These are phyloP conservation scores for Phyllachora maydis DNA, from an alignment of 2,329 filamentous ascomycete genomes.

Conservation along the genomic window DNA sequence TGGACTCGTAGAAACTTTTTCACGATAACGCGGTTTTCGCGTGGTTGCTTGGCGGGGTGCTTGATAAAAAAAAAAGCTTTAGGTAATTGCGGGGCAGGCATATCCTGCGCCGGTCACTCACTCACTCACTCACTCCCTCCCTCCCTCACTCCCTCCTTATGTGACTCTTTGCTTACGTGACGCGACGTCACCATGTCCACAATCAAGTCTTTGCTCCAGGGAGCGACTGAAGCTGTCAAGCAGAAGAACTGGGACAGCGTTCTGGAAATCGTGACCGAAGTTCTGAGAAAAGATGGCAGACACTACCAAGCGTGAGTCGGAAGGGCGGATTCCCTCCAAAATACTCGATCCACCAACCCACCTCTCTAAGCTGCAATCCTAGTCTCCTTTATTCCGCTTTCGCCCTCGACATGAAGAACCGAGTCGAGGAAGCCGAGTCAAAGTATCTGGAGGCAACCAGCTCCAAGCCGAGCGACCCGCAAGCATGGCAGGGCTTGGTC, in stretches of 20 bases:
- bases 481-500: constrained; percentile 79
- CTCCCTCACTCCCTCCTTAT: too few relatives aligned
- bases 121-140: too few relatives aligned
- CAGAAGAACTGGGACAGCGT: constrained; percentile 63
- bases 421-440: constrained; percentile 51
- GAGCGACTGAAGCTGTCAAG: constrained; percentile 59
- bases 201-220: constrained; percentile 59
- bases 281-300: constrained; percentile 51
- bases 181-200: constrained; percentile 29
- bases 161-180: too few relatives aligned
- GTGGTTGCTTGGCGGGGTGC: too few relatives aligned
- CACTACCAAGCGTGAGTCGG: constrained; percentile 84
- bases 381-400: constrained; percentile 78
- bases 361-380: constrained; percentile 1
- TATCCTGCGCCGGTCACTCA: too few relatives aligned
- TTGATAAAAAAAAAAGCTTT: too few relatives aligned
- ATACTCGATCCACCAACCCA: not conserved
- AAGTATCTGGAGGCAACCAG: constrained; percentile 54
- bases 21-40: too few relatives aligned
- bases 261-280: constrained; percentile 42
- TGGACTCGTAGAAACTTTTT: too few relatives aligned
- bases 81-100: too few relatives aligned
- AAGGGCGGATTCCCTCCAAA: constrained; percentile 13
- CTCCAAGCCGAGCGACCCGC: constrained; percentile 54
- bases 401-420: constrained; percentile 56